Conservation (phyloP, 352 stramenopile genomes). For the Globisporangium lucens region DNA sequence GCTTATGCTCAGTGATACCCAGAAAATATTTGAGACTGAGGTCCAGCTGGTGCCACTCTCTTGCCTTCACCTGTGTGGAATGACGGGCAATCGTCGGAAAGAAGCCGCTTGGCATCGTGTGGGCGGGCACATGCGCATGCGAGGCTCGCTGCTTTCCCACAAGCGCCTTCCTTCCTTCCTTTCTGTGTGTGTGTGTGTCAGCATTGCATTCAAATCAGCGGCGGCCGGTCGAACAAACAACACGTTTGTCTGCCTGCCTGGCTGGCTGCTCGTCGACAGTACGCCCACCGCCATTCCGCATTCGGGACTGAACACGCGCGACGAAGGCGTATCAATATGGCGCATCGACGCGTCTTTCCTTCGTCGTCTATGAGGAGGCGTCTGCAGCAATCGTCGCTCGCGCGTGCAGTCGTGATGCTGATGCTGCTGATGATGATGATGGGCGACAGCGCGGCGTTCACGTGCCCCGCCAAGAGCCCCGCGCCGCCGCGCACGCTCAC, state of each 20-base stretch:
- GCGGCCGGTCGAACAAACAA: not conserved
- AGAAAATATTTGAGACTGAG: not conserved
- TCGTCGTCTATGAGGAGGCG: not conserved
- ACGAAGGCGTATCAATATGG: not conserved
- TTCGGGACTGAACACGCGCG: not conserved
- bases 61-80: not conserved
- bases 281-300: not conserved
- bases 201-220: not conserved
- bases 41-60: not conserved
- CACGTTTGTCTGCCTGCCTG: not conserved
- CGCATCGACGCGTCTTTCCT: not conserved
- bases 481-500: constrained; percentile 17
- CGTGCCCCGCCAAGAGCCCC: constrained; percentile 8
- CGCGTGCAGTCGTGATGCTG: not conserved
- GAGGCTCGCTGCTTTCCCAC: not conserved
- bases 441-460: constrained; percentile 4
- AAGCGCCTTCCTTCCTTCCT: not conserved
- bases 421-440: not conserved
- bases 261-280: not conserved
- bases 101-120: not conserved
- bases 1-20: not conserved
- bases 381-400: not conserved
- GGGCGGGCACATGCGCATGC: not conserved
- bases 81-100: not conserved
- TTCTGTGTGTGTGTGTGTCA: not conserved